These are phyloP conservation scores for Ophiocordyceps camponoti-rufipedis DNA, from an alignment of 2,329 filamentous ascomycete species.

Conservation along the genomic window DNA sequence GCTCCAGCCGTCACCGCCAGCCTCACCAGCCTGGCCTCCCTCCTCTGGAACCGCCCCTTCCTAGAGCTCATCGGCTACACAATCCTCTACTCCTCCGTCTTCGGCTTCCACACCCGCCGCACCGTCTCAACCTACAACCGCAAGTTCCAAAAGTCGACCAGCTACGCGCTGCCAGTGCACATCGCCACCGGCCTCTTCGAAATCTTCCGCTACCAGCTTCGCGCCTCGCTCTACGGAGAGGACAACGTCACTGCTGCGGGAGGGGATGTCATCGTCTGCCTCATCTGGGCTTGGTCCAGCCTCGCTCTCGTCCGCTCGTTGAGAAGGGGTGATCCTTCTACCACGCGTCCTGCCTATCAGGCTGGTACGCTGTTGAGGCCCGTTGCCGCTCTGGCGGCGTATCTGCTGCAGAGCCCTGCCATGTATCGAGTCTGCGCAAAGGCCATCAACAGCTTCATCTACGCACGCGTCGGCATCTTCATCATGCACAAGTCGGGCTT, in stretches of 20 bases:
- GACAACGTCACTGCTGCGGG: neutral
- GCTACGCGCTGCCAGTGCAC: neutral
- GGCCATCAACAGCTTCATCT: conserved; percentile 1
- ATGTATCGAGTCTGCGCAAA: neutral
- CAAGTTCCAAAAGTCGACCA: conserved; percentile 1
- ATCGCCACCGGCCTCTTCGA: conserved; percentile 1
- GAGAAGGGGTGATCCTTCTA: conserved; percentile 1
- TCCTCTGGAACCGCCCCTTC: neutral
- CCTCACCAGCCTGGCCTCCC: neutral
- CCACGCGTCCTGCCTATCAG: conserved; percentile 1
- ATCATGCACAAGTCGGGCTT: conserved; percentile 1
- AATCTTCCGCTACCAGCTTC: conserved; percentile 1
- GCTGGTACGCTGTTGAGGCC: neutral
- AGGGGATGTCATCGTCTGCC: neutral
- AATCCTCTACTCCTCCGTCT: neutral
- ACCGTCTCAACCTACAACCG: neutral
- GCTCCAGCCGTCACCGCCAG: neutral
- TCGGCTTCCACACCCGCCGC: neutral
- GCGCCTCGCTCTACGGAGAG: neutral
- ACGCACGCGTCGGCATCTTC: neutral
- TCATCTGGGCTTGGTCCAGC: conserved; percentile 1
- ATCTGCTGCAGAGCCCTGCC: neutral
- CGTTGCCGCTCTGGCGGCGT: neutral
- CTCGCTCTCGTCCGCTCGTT: neutral
- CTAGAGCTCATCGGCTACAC: neutral